phyloP scores from a whole-genome alignment of 2,329 filamentous ascomycete genomes.

The Stagonosporopsis cucurbitacearum region DNA sequence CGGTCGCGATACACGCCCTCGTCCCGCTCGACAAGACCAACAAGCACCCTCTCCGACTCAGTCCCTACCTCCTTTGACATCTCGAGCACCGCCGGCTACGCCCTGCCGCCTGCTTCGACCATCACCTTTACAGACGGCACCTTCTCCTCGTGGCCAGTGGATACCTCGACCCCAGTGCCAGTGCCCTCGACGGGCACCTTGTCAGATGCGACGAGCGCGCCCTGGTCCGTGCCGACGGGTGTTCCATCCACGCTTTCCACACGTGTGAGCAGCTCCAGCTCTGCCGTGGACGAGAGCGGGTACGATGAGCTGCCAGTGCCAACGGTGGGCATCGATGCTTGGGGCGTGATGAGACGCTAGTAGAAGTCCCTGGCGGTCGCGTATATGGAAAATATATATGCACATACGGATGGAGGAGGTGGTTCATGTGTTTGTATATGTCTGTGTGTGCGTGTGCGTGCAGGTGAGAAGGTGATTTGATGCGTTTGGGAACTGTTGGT shows the following conservation, averaged over 20 bases:
- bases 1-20: neutral
- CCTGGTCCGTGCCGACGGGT: neutral
- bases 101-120: neutral
- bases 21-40: neutral
- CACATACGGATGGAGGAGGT: too few relatives aligned
- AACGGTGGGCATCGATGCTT: neutral
- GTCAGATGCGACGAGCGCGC: neutral
- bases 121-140: slow-evolving; percentile 3
- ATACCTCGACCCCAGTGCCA: neutral
- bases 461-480: neutral
- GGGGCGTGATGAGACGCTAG: too few relatives aligned
- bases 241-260: neutral
- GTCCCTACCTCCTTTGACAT: slow-evolving; percentile 1
- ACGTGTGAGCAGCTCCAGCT: neutral
- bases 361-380: too few relatives aligned
- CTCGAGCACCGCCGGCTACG: neutral
- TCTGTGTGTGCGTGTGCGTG: neutral
- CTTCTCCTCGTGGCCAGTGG: slow-evolving; percentile 2
- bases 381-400: too few relatives aligned
- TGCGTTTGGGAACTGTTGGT: neutral
- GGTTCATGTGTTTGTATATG: too few relatives aligned
- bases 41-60: slow-evolving; percentile 9
- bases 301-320: neutral
- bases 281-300: neutral
- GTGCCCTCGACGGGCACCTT: too few relatives aligned